phyloP scores from a whole-genome alignment of 2,329 filamentous ascomycete genomes.

The Penicillium sp. region DNA sequence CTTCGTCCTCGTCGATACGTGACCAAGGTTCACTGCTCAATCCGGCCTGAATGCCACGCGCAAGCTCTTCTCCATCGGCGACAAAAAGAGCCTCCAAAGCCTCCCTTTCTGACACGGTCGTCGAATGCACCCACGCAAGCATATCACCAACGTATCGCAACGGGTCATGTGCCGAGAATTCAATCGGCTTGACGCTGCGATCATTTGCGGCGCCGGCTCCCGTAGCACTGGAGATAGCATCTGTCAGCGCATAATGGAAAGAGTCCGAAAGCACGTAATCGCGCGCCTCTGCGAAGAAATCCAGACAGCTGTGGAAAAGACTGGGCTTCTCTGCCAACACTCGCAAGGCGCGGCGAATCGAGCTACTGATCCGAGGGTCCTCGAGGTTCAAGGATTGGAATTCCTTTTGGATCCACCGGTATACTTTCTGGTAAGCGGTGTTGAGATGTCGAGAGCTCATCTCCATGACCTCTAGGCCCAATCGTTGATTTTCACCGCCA shows the following conservation, averaged over 20 bases:
- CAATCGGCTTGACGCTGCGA: constrained; percentile 79
- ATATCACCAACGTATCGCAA: constrained; percentile 94
- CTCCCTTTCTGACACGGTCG: constrained; percentile 90
- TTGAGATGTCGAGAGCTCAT: constrained; percentile 85
- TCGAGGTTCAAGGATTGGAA: constrained; percentile 92
- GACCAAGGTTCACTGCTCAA: constrained; percentile 84
- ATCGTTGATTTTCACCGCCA: constrained; percentile 83
- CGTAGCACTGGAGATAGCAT: constrained; percentile 54
- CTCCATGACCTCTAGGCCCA: constrained; percentile 90
- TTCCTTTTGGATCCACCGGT: constrained; percentile 91
- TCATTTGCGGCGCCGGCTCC: constrained; percentile 58
- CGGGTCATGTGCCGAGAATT: constrained; percentile 88
- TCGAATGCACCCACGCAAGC: constrained; percentile 95
- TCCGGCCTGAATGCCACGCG: constrained; percentile 77
- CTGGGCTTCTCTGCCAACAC: constrained; percentile 87
- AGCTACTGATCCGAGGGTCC: constrained; percentile 85
- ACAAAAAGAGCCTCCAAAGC: constrained; percentile 90
- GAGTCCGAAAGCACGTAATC: constrained; percentile 85
- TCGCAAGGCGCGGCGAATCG: constrained; percentile 79
- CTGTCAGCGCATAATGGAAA: constrained; percentile 86
- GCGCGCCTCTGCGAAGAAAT: constrained; percentile 88
- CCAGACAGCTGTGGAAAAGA: constrained; percentile 89
- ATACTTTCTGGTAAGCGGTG: constrained; percentile 90
- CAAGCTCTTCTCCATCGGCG: constrained; percentile 85
- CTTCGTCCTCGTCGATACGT: constrained; percentile 61